Base-by-base conservation (phyloP, 2,329 filamentous ascomycete genomes). In the Verticillium zaregamsianum region DNA sequence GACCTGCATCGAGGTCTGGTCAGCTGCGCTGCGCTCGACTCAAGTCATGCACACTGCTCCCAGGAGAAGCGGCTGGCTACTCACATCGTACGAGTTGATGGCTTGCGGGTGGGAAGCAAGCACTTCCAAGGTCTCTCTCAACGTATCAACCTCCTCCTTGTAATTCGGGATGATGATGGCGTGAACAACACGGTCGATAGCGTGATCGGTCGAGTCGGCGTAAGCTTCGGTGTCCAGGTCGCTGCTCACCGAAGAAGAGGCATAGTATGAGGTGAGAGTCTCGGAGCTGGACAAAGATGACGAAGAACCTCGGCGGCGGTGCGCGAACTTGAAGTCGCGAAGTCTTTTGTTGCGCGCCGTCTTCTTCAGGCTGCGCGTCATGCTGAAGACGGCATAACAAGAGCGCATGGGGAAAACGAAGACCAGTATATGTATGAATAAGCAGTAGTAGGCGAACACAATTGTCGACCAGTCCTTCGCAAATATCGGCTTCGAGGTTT, bases 151-250 rank as follows among this genome's bases (percentile, higher is more conserved):
- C 61, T 91, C 88, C 72, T 92, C 89, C 73, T 90, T 90, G 76
- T 91, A 92, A 69, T 90, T 90, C 20, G 89, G 89, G 54, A 92
- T 80, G 65, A 91, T 79, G 64, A 92, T 89, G 15, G 85, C 86
- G 70, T 90, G 87, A 33, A 90, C 75, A 61, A 89, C 74, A 28
- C 76, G 76, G 49, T 67, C 67, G 8, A 80, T 76, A n/a, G 75
- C 69, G 1, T 76, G 72, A 11, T 74, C 71, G 20, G 80, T 78
- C 55, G 67, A 73, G 57, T 85, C 82, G 55, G 76, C 73, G 65
- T 77, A 79, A 60, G 77, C 71, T 40, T 83, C 80, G 33, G 74
- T 66, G 54, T 85, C 82, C 8, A 79, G 68, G 60, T 86, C 80
- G 71, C 80, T 82, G 69, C 77, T 77, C 37, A 79, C 75, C 55